phyloP scores from a whole-genome alignment of 208 protist genomes.

The Acanthamoeba sp. region DNA sequence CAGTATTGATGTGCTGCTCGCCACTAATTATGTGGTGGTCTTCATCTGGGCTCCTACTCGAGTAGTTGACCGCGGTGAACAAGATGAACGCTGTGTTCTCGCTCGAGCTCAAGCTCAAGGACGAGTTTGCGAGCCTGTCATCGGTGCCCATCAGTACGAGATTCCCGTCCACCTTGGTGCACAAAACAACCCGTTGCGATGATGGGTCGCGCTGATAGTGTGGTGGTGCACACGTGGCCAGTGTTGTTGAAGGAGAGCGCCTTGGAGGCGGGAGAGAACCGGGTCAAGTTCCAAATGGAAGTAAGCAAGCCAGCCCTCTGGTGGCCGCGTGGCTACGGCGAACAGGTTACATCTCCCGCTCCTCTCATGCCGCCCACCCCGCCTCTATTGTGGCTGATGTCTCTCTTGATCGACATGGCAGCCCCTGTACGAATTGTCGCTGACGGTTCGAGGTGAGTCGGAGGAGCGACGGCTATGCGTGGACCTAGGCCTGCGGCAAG shows the following conservation, averaged over 20 bases:
- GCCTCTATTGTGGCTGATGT: too few relatives aligned
- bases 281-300: slow-evolving; percentile 48
- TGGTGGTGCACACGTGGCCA: background rate
- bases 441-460: slow-evolving; percentile 1
- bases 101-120: slow-evolving; percentile 24
- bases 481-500: slow-evolving; percentile 19
- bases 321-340: slow-evolving; percentile 80
- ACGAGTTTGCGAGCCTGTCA: slow-evolving; percentile 12
- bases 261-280: slow-evolving; percentile 1
- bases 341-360: background rate
- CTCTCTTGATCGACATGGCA: too few relatives aligned
- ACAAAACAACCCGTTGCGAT: too few relatives aligned
- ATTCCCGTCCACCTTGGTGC: too few relatives aligned
- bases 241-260: slow-evolving; percentile 34
- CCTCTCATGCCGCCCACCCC: too few relatives aligned
- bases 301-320: slow-evolving; percentile 72
- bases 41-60: background rate
- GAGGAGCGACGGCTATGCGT: slow-evolving; percentile 36
- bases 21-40: too few relatives aligned
- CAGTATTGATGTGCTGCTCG: too few relatives aligned
- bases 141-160: slow-evolving; percentile 33
- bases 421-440: slow-evolving; percentile 20
- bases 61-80: slow-evolving; percentile 3
- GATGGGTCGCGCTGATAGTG: too few relatives aligned
- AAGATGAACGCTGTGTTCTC: slow-evolving; percentile 50